Conservation (phyloP, 805 yeast genomes). For the Hanseniaspora occidentalis region DNA sequence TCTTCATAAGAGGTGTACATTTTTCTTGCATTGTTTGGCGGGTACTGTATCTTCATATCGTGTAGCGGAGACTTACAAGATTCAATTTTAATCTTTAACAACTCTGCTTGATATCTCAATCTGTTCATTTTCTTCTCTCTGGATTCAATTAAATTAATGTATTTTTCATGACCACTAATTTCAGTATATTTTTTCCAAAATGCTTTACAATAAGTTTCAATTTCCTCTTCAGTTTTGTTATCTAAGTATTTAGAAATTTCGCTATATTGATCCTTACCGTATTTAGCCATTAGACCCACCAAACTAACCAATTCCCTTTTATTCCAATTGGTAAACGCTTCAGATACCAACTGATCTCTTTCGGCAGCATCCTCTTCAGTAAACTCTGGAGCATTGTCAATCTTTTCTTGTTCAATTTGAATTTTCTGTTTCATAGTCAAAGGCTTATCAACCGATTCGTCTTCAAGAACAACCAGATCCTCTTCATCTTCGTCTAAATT, state of each 20-base stretch:
- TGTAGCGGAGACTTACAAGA: conserved; percentile 47
- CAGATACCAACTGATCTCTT: conserved; percentile 39
- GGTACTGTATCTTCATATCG: conserved; percentile 54
- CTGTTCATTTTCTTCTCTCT: conserved; percentile 59
- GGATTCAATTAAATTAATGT: conserved; percentile 55
- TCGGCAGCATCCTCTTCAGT: conserved; percentile 47
- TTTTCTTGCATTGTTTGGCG: conserved; percentile 74
- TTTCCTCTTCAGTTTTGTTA: conserved; percentile 46
- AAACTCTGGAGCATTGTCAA: conserved; percentile 44
- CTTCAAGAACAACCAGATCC: neutral
- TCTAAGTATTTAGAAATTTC: conserved; percentile 44
- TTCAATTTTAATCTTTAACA: conserved; percentile 41
- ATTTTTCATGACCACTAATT: conserved; percentile 62
- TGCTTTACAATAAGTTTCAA: conserved; percentile 40
- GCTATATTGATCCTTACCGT: conserved; percentile 41
- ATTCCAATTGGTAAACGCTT: conserved; percentile 58
- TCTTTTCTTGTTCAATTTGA: conserved; percentile 37
- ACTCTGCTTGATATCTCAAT: conserved; percentile 39
- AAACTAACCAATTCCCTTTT: conserved; percentile 64
- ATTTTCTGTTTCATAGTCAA: conserved; percentile 15
- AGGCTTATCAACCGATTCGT: conserved; percentile 4
- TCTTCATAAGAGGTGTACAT: conserved; percentile 62
- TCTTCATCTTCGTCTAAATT: conserved; percentile 8
- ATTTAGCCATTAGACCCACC: conserved; percentile 55
- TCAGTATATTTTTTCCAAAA: conserved; percentile 53